Evolutionary conservation across 2,329 filamentous ascomycete species (phyloP).

Genomic region (Neonectria coccinea): DNA sequence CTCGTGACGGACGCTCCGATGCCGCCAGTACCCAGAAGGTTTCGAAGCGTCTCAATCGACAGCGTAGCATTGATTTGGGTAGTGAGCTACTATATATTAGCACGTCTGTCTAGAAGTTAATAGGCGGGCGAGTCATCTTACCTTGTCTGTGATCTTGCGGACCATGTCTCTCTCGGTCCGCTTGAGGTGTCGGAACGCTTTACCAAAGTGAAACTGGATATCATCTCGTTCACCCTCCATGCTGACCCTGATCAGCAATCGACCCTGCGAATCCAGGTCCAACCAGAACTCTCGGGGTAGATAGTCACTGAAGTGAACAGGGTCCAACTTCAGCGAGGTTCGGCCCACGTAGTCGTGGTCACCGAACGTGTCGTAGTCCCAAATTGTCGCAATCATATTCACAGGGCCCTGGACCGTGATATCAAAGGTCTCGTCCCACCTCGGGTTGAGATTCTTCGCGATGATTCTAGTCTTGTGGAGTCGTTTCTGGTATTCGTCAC

Average conservation of each 20-base stretch:
- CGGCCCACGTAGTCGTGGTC: conserved; percentile 97
- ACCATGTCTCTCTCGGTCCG: conserved; percentile 98
- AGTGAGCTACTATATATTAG: conserved; percentile 72
- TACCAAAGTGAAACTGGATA: conserved; percentile 98
- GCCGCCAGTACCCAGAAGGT: conserved; percentile 77
- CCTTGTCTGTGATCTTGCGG: conserved; percentile 97
- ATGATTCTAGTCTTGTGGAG: conserved; percentile 95
- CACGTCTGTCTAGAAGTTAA: background rate
- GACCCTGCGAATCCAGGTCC: conserved; percentile 93
- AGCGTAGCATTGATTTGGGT: conserved; percentile 92
- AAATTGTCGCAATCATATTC: conserved; percentile 95
- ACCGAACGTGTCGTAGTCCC: conserved; percentile 97
- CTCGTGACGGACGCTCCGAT: conserved; percentile 79
- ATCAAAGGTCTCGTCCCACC: conserved; percentile 97
- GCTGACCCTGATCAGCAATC: conserved; percentile 88
- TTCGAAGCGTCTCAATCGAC: conserved; percentile 82
- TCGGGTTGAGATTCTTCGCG: conserved; percentile 88
- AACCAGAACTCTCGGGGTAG: conserved; percentile 97
- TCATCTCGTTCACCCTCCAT: conserved; percentile 99
- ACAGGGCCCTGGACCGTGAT: conserved; percentile 92
- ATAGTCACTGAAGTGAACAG: conserved; percentile 96
- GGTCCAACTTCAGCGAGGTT: conserved; percentile 97
- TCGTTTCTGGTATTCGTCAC: conserved; percentile 97
- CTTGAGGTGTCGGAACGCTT: conserved; percentile 94
- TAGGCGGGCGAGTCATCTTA: conserved; percentile 50